phyloP scores from a whole-genome alignment of 345 rosid genomes.

The Brassica rapa region DNA sequence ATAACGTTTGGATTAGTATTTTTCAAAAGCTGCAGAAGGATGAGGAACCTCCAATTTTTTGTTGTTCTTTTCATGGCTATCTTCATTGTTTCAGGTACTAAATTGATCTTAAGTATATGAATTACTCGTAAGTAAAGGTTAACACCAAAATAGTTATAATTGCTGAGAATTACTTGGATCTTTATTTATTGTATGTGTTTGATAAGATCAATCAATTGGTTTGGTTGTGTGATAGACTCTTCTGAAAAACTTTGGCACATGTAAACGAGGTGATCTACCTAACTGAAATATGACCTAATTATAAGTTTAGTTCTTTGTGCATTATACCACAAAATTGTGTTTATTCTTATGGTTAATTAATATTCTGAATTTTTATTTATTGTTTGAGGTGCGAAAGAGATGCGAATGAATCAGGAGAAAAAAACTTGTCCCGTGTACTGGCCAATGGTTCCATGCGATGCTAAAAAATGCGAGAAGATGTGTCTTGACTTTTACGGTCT shows the following conservation, averaged over 20 bases:
- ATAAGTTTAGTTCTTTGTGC: neutral
- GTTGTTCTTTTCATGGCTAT: constrained; percentile 29
- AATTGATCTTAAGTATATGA: neutral
- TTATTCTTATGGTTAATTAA: neutral
- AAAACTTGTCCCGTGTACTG: constrained; percentile 3
- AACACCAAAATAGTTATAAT: neutral
- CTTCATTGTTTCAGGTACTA: constrained; percentile 32
- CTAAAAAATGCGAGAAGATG: constrained; percentile 18
- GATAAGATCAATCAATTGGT: neutral
- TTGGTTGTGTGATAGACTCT: neutral
- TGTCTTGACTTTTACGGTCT: constrained; percentile 24
- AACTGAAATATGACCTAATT: neutral
- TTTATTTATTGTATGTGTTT: neutral
- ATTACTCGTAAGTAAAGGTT: neutral
- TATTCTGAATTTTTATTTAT: neutral
- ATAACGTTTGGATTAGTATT: neutral
- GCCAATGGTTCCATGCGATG: constrained; percentile 37
- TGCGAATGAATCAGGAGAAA: constrained; percentile 7
- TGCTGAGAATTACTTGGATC: neutral
- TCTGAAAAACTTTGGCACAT: neutral
- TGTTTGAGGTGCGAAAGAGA: constrained; percentile 30
- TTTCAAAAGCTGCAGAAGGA: constrained; percentile 4
- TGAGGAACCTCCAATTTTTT: constrained; percentile 18
- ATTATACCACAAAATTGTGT: neutral
- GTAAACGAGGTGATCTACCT: neutral